A percentile compares a stretch with the other conserved stretches of the same genome.
Conservation (phyloP, 805 yeast species). For the Myxozyma lipomycoides region DNA sequence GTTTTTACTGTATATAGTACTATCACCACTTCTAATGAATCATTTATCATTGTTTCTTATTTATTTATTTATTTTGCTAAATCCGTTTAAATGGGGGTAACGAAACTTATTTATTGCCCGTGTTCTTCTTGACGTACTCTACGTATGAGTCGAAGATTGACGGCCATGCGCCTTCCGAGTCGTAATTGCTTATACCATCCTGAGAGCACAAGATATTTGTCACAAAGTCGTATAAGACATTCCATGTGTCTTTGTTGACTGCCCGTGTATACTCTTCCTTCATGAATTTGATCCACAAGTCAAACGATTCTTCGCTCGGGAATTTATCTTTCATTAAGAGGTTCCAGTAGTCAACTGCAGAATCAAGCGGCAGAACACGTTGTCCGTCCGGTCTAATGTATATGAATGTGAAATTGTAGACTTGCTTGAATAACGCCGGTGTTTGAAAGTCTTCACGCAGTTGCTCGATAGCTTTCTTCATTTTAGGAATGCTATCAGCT, state of each 20-base stretch:
- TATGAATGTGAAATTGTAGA: constrained; percentile 69
- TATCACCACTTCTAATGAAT: too few species aligned
- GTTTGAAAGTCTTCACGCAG: constrained; percentile 38
- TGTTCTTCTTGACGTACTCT: constrained; percentile 48
- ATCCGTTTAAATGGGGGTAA: not conserved
- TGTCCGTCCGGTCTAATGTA: constrained; percentile 60
- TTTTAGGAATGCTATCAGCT: constrained; percentile 40
- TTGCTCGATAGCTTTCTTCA: constrained; percentile 44
- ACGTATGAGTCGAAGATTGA: constrained; percentile 79
- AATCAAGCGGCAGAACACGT: constrained; percentile 53
- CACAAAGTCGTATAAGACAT: constrained; percentile 69
- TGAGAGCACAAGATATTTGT: constrained; percentile 42
- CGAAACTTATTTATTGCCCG: not conserved
- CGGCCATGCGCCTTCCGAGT: constrained; percentile 90
- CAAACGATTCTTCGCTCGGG: constrained; percentile 22
- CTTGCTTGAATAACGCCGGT: constrained; percentile 45
- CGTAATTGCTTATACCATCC: constrained; percentile 58
- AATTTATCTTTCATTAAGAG: constrained; percentile 51
- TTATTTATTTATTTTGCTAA: not conserved
- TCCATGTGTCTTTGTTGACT: constrained; percentile 77
- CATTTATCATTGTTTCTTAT: not conserved
- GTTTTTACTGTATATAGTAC: not conserved
- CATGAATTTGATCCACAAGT: constrained; percentile 57
- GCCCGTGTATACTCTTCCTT: constrained; percentile 42
- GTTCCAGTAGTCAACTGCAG: constrained; percentile 74